Conservation (phyloP, 2,329 filamentous ascomycete genomes). For the Aspergillus pseudoviridinutans region DNA sequence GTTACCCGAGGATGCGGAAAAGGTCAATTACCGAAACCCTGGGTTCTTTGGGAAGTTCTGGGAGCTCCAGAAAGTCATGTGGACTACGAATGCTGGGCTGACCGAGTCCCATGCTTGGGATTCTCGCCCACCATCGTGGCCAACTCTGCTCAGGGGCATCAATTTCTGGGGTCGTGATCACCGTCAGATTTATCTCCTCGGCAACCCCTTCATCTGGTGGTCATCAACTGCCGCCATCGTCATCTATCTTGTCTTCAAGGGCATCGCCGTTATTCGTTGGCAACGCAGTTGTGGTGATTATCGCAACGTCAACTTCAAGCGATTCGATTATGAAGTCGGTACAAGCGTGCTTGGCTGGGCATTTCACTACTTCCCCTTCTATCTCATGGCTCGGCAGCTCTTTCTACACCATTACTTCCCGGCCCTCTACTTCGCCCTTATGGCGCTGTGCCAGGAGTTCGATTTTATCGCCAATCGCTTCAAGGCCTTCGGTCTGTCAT, state of each 20-base stretch:
- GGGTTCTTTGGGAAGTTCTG: constrained; percentile 98
- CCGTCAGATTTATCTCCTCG: constrained; percentile 93
- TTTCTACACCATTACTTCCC: constrained; percentile 99
- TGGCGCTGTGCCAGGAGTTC: constrained; percentile 82
- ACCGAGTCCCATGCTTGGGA: constrained; percentile 98
- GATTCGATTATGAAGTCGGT: constrained; percentile 96
- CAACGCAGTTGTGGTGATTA: constrained; percentile 92
- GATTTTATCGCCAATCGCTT: constrained; percentile 79
- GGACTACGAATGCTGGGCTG: constrained; percentile 94
- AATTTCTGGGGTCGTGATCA: constrained; percentile 98
- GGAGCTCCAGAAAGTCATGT: constrained; percentile 98
- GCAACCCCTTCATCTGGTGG: constrained; percentile 96
- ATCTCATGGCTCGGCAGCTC: constrained; percentile 93
- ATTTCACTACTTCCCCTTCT: constrained; percentile 99
- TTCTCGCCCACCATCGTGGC: constrained; percentile 90
- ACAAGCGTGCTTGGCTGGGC: constrained; percentile 89
- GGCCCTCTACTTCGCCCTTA: constrained; percentile 89
- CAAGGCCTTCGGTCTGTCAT: constrained; percentile 61
- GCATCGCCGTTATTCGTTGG: constrained; percentile 81
- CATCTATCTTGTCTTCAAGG: constrained; percentile 81
- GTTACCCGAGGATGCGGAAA: constrained; percentile 72
- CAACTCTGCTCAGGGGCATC: constrained; percentile 85
- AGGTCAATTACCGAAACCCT: constrained; percentile 91
- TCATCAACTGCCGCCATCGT: constrained; percentile 72
- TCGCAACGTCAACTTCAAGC: constrained; percentile 75